Conservation (phyloP, 176 grass and related monocot species). For the Carex pumila region DNA sequence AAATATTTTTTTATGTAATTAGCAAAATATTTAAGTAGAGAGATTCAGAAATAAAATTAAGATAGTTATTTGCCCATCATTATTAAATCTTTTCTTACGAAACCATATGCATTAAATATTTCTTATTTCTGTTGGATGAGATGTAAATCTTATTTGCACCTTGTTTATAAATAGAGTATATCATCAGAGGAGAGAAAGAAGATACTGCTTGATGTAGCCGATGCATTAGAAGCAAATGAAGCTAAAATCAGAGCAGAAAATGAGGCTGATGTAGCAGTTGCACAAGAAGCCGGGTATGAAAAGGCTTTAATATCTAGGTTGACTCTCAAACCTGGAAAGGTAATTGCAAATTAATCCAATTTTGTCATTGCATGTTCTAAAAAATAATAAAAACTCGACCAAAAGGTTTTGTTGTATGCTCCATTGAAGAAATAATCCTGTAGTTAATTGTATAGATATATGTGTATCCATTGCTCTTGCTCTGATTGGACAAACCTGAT, state of each 20-base stretch:
- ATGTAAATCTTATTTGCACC: neutral
- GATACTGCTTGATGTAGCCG: slow-evolving; percentile 75
- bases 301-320: slow-evolving; percentile 71
- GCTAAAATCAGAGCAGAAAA: slow-evolving; percentile 70
- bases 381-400: neutral
- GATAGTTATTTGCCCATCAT: neutral
- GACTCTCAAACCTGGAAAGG: slow-evolving; percentile 82
- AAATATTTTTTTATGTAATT: neutral
- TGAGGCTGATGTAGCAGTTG: slow-evolving; percentile 64
- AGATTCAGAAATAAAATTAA: neutral
- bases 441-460: neutral
- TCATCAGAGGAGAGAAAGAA: slow-evolving; percentile 82
- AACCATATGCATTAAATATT: neutral
- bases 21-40: neutral
- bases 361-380: neutral
- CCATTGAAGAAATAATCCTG: neutral
- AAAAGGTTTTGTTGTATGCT: neutral
- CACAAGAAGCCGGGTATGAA: slow-evolving; percentile 71
- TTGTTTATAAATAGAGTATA: slow-evolving; percentile 38
- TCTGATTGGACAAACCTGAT: neutral
- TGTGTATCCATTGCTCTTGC: neutral
- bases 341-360: neutral
- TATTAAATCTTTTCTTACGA: neutral
- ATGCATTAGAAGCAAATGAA: slow-evolving; percentile 72
- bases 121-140: neutral